phyloP scores from a whole-genome alignment of 208 protist species.

The Trypanosoma rangeli region DNA sequence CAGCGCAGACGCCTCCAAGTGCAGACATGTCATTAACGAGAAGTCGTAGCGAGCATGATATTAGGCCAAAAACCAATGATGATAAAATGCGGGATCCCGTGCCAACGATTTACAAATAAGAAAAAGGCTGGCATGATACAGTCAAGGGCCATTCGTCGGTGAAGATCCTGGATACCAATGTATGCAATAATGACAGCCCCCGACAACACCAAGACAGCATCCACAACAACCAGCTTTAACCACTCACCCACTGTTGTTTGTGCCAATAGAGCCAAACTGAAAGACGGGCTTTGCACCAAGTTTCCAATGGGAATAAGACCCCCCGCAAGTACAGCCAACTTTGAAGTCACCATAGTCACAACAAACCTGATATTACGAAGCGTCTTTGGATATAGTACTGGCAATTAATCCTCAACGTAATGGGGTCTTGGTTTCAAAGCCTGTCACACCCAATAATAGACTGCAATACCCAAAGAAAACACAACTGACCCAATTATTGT shows the following conservation, averaged over 20 bases:
- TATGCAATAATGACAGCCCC: conserved; percentile 82
- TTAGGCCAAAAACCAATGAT: conserved; percentile 42
- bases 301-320: conserved; percentile 25
- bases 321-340: conserved; percentile 40
- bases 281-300: conserved; percentile 15
- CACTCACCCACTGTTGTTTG: conserved; percentile 24
- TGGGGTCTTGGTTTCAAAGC: conserved; percentile 90
- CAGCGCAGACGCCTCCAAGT: conserved; percentile 36
- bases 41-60: conserved; percentile 39
- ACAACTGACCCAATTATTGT: conserved; percentile 7
- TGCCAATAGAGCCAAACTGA: conserved; percentile 16
- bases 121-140: conserved; percentile 40
- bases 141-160: conserved; percentile 60
- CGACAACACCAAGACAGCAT: conserved; percentile 71
- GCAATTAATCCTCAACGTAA: conserved; percentile 84
- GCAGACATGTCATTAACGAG: conserved; percentile 25
- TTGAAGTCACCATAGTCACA: conserved; percentile 66
- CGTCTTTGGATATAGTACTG: conserved; percentile 79
- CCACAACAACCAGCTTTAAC: conserved; percentile 37
- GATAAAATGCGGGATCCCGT: conserved; percentile 38
- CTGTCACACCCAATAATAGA: conserved; percentile 76
- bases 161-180: conserved; percentile 44
- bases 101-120: conserved; percentile 20
- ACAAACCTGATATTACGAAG: conserved; percentile 81
- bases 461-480: conserved; percentile 84